Evolutionary conservation across 2,329 filamentous ascomycete genomes (phyloP).

Genomic region (Lachnellula subtilissima): DNA sequence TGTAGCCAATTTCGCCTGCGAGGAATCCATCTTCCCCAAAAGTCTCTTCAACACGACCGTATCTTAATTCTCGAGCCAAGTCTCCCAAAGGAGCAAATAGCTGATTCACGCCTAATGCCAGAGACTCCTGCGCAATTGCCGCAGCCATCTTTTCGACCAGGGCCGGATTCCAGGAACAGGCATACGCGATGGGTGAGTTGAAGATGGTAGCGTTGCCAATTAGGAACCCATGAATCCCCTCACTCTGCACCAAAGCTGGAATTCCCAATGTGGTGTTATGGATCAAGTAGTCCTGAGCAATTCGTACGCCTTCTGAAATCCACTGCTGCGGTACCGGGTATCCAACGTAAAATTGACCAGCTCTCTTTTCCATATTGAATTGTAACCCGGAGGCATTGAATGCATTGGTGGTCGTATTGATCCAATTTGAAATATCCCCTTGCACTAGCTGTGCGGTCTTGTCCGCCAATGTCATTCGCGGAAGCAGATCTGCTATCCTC

Average conservation of each 20-base stretch:
- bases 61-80: constrained; percentile 65
- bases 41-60: constrained; percentile 69
- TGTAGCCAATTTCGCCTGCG: constrained; percentile 62
- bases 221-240: constrained; percentile 70
- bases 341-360: constrained; percentile 66
- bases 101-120: constrained; percentile 66
- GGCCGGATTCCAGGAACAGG: constrained; percentile 64
- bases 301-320: constrained; percentile 57
- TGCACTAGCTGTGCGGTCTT: constrained; percentile 67
- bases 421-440: constrained; percentile 69
- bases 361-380: constrained; percentile 50
- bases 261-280: constrained; percentile 65
- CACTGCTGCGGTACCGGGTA: constrained; percentile 60
- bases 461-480: constrained; percentile 69
- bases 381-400: constrained; percentile 64
- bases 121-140: constrained; percentile 60
- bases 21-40: constrained; percentile 66
- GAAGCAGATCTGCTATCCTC: constrained; percentile 62
- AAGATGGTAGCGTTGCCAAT: constrained; percentile 72
- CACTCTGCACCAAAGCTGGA: constrained; percentile 67
- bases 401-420: constrained; percentile 61
- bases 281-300: constrained; percentile 63
- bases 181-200: constrained; percentile 70
- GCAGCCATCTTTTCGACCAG: constrained; percentile 62
- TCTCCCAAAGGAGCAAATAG: constrained; percentile 68